Conservation (phyloP, 2,329 filamentous ascomycete species). For the Emydomyces testavorans region DNA sequence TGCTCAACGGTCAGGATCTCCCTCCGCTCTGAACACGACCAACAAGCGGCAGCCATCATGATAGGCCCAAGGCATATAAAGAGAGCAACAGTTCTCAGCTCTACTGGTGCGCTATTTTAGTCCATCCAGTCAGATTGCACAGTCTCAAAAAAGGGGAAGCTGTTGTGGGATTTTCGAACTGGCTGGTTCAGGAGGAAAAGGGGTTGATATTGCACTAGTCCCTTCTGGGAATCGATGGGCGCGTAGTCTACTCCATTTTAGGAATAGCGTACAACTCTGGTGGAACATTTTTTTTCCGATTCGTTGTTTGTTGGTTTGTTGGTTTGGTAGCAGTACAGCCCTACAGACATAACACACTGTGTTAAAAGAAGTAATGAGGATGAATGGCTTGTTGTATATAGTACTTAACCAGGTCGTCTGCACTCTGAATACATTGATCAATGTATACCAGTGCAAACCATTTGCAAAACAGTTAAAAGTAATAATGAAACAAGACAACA, state of each 20-base stretch:
- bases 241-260: slow-evolving; percentile 4
- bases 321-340: neutral
- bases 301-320: no score
- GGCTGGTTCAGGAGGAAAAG: neutral
- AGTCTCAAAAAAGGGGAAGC: neutral
- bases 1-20: neutral
- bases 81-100: no score
- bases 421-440: no score
- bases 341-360: neutral
- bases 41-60: neutral
- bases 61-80: neutral
- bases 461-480: no score
- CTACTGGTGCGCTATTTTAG: no score
- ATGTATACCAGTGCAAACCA: slow-evolving; percentile 2
- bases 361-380: no score
- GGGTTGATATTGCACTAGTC: slow-evolving; percentile 1
- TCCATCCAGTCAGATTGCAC: no score
- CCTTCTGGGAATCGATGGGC: neutral
- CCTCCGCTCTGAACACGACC: slow-evolving; percentile 9
- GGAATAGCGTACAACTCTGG: neutral
- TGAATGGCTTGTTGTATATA: no score
- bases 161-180: neutral
- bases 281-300: neutral
- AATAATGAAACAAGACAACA: neutral
- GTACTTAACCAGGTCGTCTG: no score